These are phyloP conservation scores for Metschnikowia dekortorum DNA, from an alignment of 805 yeast species.

Conservation along the genomic window DNA sequence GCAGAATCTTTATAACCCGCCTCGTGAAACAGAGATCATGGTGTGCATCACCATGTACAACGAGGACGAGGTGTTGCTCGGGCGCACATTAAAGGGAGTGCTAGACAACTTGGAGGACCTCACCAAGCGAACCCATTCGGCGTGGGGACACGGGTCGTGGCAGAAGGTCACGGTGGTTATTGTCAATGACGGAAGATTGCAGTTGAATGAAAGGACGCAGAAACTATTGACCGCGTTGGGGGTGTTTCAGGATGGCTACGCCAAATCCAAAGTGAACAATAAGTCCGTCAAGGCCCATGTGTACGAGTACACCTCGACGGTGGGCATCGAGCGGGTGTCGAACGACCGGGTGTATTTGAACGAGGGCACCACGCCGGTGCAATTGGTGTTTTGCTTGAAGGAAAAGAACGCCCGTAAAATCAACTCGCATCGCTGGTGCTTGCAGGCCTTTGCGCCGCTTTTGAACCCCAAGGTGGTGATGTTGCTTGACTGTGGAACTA, in stretches of 20 bases:
- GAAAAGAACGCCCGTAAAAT: conserved; percentile 62
- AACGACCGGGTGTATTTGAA: conserved; percentile 58
- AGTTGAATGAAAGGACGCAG: conserved; percentile 58
- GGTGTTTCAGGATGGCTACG: conserved; percentile 62
- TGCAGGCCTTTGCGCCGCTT: conserved; percentile 57
- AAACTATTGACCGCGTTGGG: conserved; percentile 64
- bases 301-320: conserved; percentile 63
- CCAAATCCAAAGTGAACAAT: conserved; percentile 56
- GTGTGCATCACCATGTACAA: conserved; percentile 84
- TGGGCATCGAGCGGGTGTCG: conserved; percentile 54
- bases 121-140: conserved; percentile 41
- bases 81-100: conserved; percentile 59
- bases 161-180: conserved; percentile 60
- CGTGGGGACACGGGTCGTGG: conserved; percentile 50
- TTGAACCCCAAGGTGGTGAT: conserved; percentile 55
- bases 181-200: conserved; percentile 63
- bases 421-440: conserved; percentile 67
- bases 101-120: conserved; percentile 62
- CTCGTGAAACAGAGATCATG: conserved; percentile 80
- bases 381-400: conserved; percentile 56
- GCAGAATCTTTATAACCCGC: conserved; percentile 71
- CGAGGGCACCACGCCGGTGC: conserved; percentile 62
- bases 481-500: conserved; percentile 62
- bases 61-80: conserved; percentile 59
- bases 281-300: conserved; percentile 60